Percentiles rank a stretch among this genome's conserved stretches.
phyloP scores from a whole-genome alignment of 2,329 filamentous ascomycete species.

The Seiridium cupressi region DNA sequence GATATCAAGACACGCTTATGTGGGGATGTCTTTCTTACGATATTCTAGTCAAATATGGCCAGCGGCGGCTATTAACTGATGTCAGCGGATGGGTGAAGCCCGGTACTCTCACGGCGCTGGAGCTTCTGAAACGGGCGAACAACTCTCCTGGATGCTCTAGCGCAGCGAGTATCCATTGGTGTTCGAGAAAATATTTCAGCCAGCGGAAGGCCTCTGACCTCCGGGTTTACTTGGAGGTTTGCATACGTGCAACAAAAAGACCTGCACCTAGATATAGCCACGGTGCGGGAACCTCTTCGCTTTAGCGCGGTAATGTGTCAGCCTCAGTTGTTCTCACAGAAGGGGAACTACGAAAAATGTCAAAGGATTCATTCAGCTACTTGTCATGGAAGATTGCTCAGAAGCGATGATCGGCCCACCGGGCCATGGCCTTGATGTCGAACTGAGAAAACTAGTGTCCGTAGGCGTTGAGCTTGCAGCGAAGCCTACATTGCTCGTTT shows the following conservation, averaged over 20 bases:
- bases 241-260: slow-evolving; percentile 50
- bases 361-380: too few species aligned
- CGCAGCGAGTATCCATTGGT: slow-evolving; percentile 34
- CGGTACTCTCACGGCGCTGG: slow-evolving; percentile 72
- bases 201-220: slow-evolving; percentile 69
- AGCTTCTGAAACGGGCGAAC: slow-evolving; percentile 37
- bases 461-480: slow-evolving; percentile 55
- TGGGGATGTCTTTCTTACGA: slow-evolving; percentile 30
- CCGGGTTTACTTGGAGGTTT: slow-evolving; percentile 68
- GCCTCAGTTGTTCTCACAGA: too few species aligned
- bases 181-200: slow-evolving; percentile 76
- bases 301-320: slow-evolving; percentile 67
- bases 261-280: too few species aligned
- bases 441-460: slow-evolving; percentile 55
- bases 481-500: slow-evolving; percentile 59
- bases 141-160: slow-evolving; percentile 19
- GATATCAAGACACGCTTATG: not conserved
- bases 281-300: slow-evolving; percentile 63
- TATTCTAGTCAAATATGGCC: slow-evolving; percentile 55
- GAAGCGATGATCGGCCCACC: slow-evolving; percentile 61
- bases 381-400: slow-evolving; percentile 64
- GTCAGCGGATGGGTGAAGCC: slow-evolving; percentile 82
- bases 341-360: too few species aligned
- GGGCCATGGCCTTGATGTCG: slow-evolving; percentile 63
- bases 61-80: slow-evolving; percentile 67